Evolutionary conservation across 2,329 filamentous ascomycete species (phyloP).

Genomic region (Penicillium sumatraense): DNA sequence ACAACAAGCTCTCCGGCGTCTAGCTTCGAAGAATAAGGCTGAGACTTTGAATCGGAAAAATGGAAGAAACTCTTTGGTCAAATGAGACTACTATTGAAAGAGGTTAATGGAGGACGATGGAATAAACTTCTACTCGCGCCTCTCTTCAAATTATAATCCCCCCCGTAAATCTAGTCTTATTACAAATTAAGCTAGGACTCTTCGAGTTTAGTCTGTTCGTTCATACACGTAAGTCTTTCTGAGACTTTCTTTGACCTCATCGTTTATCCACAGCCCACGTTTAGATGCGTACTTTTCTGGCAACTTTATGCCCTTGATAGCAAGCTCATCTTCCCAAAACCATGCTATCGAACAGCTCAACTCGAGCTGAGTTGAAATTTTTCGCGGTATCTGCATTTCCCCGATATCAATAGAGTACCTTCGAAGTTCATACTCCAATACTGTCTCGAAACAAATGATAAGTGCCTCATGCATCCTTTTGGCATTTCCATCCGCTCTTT

Average conservation of each 20-base stretch:
- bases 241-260: neutral
- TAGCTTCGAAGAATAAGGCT: too few species aligned
- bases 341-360: neutral
- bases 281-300: neutral
- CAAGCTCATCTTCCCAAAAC: neutral
- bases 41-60: too few species aligned
- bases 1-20: too few species aligned
- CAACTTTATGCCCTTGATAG: neutral
- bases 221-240: constrained; percentile 19
- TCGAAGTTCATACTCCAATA: neutral
- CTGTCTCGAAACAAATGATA: neutral
- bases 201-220: constrained; percentile 84
- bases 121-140: too few species aligned
- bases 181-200: neutral
- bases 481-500: too few species aligned
- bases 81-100: too few species aligned
- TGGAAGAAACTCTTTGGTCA: too few species aligned
- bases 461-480: neutral
- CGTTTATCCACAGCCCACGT: neutral
- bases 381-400: neutral
- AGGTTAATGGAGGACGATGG: too few species aligned
- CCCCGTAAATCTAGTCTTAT: too few species aligned
- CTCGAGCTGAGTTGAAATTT: neutral
- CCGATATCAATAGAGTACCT: neutral
- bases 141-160: too few species aligned